Percentiles rank a stretch among this genome's conserved stretches.
Conservation (phyloP, 1,284 basidiomycete species). For the Thecaphora thlaspeos region DNA sequence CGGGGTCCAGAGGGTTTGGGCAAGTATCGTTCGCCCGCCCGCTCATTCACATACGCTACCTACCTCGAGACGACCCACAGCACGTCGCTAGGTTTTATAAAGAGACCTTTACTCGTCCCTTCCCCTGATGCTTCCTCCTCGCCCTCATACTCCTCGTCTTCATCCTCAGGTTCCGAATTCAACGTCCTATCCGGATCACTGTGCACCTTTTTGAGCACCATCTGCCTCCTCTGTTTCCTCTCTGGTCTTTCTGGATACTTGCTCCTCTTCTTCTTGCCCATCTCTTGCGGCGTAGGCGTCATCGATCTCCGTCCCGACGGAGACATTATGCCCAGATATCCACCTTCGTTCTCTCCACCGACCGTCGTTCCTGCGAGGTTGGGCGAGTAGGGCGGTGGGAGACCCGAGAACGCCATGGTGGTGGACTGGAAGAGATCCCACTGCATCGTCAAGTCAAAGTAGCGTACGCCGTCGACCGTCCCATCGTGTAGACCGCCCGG, state of each 20-base stretch:
- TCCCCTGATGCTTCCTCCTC: conserved; percentile 3
- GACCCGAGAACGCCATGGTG: too few relatives aligned
- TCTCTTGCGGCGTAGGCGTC: too few relatives aligned
- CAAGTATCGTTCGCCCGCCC: too few relatives aligned
- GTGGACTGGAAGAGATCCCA: neutral
- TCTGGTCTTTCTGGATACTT: conserved; percentile 3
- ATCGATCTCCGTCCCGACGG: too few relatives aligned
- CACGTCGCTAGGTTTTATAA: conserved; percentile 33
- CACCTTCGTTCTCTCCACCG: conserved; percentile 39
- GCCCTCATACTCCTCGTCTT: neutral
- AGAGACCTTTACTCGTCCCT: conserved; percentile 8
- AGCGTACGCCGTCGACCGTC: conserved; percentile 72
- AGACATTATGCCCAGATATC: neutral
- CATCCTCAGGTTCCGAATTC: conserved; percentile 1
- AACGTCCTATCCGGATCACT: too few relatives aligned
- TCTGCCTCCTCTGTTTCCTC: conserved; percentile 9
- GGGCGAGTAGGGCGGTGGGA: neutral
- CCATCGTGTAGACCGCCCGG: conserved; percentile 77
- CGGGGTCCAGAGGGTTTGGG: too few relatives aligned
- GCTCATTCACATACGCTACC: too few relatives aligned
- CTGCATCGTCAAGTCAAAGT: conserved; percentile 69
- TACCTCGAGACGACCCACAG: conserved; percentile 31
- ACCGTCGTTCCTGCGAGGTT: conserved; percentile 54
- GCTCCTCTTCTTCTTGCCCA: too few relatives aligned
- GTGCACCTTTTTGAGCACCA: conserved; percentile 10